phyloP scores from a whole-genome alignment of 371 early-diverging fungal species.

The Cladochytrium tenue region DNA sequence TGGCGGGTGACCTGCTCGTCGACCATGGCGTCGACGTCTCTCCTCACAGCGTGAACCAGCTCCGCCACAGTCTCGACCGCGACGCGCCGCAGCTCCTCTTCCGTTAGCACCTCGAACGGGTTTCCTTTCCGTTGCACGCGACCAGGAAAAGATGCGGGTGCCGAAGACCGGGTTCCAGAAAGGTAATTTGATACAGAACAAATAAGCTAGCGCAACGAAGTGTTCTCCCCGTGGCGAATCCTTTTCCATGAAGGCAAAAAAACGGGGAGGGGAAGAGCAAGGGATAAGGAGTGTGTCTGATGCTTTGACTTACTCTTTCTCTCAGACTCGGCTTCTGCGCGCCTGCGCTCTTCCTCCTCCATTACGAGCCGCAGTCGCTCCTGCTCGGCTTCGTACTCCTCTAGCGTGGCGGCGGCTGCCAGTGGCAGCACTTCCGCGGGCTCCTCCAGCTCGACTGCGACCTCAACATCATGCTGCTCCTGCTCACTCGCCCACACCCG shows the following conservation, averaged over 20 bases:
- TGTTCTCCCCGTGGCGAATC: no score
- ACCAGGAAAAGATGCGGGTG: not conserved
- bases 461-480: not conserved
- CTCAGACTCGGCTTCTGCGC: slow-evolving; percentile 3
- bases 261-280: no score
- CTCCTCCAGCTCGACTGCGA: not conserved
- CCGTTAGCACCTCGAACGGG: slow-evolving; percentile 9
- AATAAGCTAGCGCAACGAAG: no score
- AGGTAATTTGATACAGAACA: no score
- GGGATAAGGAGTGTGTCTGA: no score
- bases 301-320: no score
- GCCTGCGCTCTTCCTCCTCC: slow-evolving; percentile 1
- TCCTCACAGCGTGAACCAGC: not conserved
- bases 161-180: not conserved
- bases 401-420: slow-evolving; percentile 11
- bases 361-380: not conserved
- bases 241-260: no score
- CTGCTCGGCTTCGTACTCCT: slow-evolving; percentile 15
- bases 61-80: slow-evolving; percentile 7
- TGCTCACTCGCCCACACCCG: not conserved
- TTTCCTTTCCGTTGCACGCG: slow-evolving; percentile 8
- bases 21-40: slow-evolving; percentile 7
- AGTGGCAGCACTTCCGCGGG: not conserved
- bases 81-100: slow-evolving; percentile 1
- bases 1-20: slow-evolving; percentile 1